Evolutionary conservation across 306 rosid species (phyloP), one percentile per base, ranked within the genome.

Genomic region (Lupinus albus): DNA sequence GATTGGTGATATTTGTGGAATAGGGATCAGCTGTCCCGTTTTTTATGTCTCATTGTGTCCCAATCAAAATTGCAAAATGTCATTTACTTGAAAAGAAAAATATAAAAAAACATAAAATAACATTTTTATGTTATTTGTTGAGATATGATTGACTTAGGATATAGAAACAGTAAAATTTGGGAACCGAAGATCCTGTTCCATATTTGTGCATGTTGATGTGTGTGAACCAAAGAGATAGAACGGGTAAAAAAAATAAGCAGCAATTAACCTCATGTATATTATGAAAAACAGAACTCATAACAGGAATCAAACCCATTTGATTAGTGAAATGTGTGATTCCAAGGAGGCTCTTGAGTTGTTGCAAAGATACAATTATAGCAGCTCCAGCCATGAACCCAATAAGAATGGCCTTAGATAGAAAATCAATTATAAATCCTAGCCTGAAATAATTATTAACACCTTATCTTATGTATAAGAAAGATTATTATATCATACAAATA

Each of bases 321-420:
- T 50, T 63, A 1, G 97, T 89, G 75, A 93, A 93, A 72, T 93
- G 80, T n/a, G 66, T 82, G 67, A 93, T 89, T 65, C 98, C 98
- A 60, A 93, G 97, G 14, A 93, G 86, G 46, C 96, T 81, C 73
- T 90, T 86, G 0, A 93, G 88, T 78, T 93, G 98, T 54, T 93
- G 98, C 20, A 89, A 83, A 48, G 98, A 88, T 5, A 93, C 98
- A 69, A 93, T 93, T 5, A 89, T 76, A 17, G 98, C 97, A 16
- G 98, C 98, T 50, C 98, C 98, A 13, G 94, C 97, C 98, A 93
- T 93, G 73, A 93, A 93, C 9, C 98, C 98, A 74, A 90, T 76
- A 11, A 89, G 86, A 38, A 87, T 93, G 1, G 98, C 98, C 80
- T 90, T 90, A 0, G 98, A 93, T 3, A 93, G 82, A 68, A 89